Evolutionary conservation across 2,329 filamentous ascomycete species (phyloP), one percentile per base, ranked within the genome.

Genomic region (Fusarium phyllophilum): DNA sequence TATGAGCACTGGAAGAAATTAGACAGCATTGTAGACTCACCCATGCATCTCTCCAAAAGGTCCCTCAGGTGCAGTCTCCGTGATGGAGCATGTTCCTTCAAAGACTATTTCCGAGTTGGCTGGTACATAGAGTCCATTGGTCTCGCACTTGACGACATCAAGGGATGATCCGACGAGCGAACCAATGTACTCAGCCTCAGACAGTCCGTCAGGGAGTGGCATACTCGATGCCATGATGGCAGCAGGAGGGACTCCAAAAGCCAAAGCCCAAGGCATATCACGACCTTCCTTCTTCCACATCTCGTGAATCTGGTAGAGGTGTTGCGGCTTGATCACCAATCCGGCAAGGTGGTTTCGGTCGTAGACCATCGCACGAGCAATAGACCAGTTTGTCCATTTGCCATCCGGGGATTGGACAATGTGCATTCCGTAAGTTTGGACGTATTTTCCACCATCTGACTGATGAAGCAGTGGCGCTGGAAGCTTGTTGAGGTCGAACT

Each of bases 111-210:
- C 86, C 0, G 80, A 77, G 56, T 83, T 87, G 0, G 86, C 86
- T 0, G 87, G 87, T 4, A 88, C 85, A 11, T 81, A 75, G 0
- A 88, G 72, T 29, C 84, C 79, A 66, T 85, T 88, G 1, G 83
- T 85, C 33, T 88, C 86, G 66, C 86, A 88, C 69, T 87, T 88
- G 31, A 86, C 83, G 0, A 88, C 69, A 18, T 88, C 84, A 8
- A 88, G 65, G 0, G 86, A 78, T 3, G 74, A 63, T 1, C 86
- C 86, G 1, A 81, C 81, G 48, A 88, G 78, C 0, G 86, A 82
- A 7, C 86, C 86, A 8, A 88, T 79, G 52, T 88, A 88, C 1
- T 80, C 85, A 3, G 82, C 83, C 72, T 89, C 87, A 0, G 82
- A 83, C 2, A 87, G 77, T 0, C 72, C 72, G 11, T 68, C 61